Evolutionary conservation across 2,329 filamentous ascomycete species (phyloP).

Genomic region (Chaetomiaceae sp.): DNA sequence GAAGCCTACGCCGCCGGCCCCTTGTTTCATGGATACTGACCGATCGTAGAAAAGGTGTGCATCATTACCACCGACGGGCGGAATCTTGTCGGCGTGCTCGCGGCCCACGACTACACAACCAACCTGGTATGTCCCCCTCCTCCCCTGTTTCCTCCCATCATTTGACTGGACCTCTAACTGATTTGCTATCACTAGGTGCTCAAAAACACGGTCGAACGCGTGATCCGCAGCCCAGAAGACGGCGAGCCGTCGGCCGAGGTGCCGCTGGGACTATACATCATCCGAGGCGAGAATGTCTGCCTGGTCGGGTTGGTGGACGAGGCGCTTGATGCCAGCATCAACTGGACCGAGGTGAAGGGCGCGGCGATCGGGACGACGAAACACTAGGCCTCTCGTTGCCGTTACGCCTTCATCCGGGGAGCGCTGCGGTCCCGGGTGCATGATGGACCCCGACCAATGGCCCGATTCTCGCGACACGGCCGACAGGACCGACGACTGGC

Average conservation of each 20-base stretch:
- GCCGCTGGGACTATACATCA: slow-evolving; percentile 81
- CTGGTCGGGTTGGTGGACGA: slow-evolving; percentile 88
- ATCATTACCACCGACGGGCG: slow-evolving; percentile 91
- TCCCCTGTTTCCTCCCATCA: background rate
- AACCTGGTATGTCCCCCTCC: slow-evolving; percentile 60
- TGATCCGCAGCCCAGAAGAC: slow-evolving; percentile 83
- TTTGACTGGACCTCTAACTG: background rate
- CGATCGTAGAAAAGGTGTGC: slow-evolving; percentile 71
- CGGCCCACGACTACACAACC: slow-evolving; percentile 85
- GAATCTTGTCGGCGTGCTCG: slow-evolving; percentile 75
- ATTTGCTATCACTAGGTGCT: slow-evolving; percentile 56
- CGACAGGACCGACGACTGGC: too few species aligned
- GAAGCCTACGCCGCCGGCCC: background rate
- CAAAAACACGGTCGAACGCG: slow-evolving; percentile 76
- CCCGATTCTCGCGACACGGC: too few species aligned
- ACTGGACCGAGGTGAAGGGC: slow-evolving; percentile 88
- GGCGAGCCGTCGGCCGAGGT: slow-evolving; percentile 75
- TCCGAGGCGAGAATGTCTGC: slow-evolving; percentile 91
- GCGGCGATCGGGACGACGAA: slow-evolving; percentile 80
- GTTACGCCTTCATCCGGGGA: background rate
- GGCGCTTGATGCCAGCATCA: slow-evolving; percentile 79
- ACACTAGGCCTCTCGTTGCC: slow-evolving; percentile 46
- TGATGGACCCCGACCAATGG: too few species aligned
- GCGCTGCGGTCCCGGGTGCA: too few species aligned
- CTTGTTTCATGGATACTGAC: background rate